Evolutionary conservation across 805 yeast genomes (phyloP), one percentile per base, ranked within the genome.

Genomic region (Pichia exigua): DNA sequence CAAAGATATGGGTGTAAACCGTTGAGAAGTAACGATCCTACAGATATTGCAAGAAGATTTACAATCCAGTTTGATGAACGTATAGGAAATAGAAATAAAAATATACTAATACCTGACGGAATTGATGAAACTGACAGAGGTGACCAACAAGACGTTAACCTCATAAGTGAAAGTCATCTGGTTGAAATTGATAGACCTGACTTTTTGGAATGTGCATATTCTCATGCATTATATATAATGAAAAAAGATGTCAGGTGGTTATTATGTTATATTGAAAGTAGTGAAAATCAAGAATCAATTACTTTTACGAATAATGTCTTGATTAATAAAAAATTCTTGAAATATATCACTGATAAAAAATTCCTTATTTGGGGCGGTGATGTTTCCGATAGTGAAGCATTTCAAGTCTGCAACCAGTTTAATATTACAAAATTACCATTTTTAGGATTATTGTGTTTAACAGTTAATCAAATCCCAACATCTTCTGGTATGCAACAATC

Each of bases 321-420:
- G 45, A 68, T 81, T 43, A 72, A 78, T 53, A 75, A 73, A 2
- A 66, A 64, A 26, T 79, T 87, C 49, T 68, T 78, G 15, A 65
- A 71, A 39, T 71, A 74, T 59, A 61, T 81, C 49, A 68, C 67
- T 21, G 75, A 77, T 21, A 76, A 74, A 45, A 76, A 86, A 44
- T 64, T 83, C 2, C 57, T 87, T 3, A 67, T 87, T 2, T 92
- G 98, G 98, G 95, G 91, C 42, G 96, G 97, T 10, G 84, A 87
- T 62, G 78, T 85, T 24, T 76, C 78, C n/a, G 81, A 82, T 51
- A 80, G 90, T 21, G 98, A 92, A 65, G 87, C 92, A 1, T 82
- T 79, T 61, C 95, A 88, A 59, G 82, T 89, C 17, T 85, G 95
- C 0, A 83, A 85, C 61, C 81, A 84, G 40, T 75, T 91, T 54